phyloP scores from a whole-genome alignment of 2,329 filamentous ascomycete species.

The Tothia fuscella region DNA sequence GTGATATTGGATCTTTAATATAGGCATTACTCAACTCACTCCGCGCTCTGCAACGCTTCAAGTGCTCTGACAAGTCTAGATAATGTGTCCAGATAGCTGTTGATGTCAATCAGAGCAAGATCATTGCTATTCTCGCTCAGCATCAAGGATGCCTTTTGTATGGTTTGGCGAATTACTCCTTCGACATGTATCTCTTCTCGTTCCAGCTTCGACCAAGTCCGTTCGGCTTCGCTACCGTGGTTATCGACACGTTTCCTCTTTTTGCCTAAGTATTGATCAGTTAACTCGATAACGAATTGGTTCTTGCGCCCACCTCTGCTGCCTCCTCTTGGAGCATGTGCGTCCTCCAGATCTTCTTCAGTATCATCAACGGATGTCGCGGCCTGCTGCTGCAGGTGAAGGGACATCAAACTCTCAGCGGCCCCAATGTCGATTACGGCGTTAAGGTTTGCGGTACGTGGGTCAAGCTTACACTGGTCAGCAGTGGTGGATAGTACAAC shows the following conservation, averaged over 20 bases:
- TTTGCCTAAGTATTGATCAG: constrained; percentile 11
- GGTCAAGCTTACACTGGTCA: constrained; percentile 13
- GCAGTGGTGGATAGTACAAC: constrained; percentile 11
- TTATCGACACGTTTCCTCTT: constrained; percentile 12
- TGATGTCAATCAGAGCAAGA: constrained; percentile 10
- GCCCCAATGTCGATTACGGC: constrained; percentile 13
- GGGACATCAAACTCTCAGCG: constrained; percentile 14
- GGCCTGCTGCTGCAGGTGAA: constrained; percentile 13
- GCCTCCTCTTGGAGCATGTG: constrained; percentile 10
- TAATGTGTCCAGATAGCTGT: constrained; percentile 11
- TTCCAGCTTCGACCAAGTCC: constrained; percentile 11
- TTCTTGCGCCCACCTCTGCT: constrained; percentile 12
- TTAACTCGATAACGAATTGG: constrained; percentile 11
- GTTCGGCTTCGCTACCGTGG: constrained; percentile 9
- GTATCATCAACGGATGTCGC: constrained; percentile 13
- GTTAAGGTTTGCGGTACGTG: constrained; percentile 12
- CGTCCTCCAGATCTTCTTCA: constrained; percentile 14
- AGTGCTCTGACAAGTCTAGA: constrained; percentile 11
- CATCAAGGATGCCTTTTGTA: constrained; percentile 12
- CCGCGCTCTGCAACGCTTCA: constrained; percentile 10
- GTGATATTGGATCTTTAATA: constrained; percentile 6
- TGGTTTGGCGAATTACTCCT: constrained; percentile 11
- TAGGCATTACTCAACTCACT: constrained; percentile 10
- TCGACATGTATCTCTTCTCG: constrained; percentile 12
- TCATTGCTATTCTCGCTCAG: constrained; percentile 12